Conservation (phyloP, 2,329 filamentous ascomycete genomes). For the Verticillium alfalfae region DNA sequence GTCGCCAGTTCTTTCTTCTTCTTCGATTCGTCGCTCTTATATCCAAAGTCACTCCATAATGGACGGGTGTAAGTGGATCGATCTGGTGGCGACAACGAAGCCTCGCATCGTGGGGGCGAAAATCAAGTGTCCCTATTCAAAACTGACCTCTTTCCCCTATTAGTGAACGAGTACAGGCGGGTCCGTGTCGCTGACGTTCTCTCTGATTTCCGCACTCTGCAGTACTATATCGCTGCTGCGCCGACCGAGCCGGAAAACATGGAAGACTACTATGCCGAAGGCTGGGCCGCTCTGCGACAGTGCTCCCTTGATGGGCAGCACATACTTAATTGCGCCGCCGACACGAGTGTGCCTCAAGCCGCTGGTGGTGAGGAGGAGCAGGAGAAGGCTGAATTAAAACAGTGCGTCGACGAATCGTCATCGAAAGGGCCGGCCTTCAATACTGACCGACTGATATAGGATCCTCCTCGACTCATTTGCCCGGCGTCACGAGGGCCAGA, state of each 20-base stretch:
- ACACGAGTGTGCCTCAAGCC: slow-evolving; percentile 50
- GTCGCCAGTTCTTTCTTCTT: neutral
- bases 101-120: neutral
- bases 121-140: neutral
- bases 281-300: slow-evolving; percentile 57
- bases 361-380: slow-evolving; percentile 53
- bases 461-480: slow-evolving; percentile 55
- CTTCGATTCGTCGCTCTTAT: neutral
- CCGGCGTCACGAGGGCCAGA: slow-evolving; percentile 57
- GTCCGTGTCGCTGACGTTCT: slow-evolving; percentile 57
- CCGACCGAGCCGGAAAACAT: slow-evolving; percentile 48
- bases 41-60: slow-evolving; percentile 1
- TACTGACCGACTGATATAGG: slow-evolving; percentile 23
- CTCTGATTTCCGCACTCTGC: slow-evolving; percentile 55
- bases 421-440: neutral
- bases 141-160: slow-evolving; percentile 3
- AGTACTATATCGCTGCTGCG: slow-evolving; percentile 55
- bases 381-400: slow-evolving; percentile 55
- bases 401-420: slow-evolving; percentile 29
- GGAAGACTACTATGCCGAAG: slow-evolving; percentile 58
- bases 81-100: neutral
- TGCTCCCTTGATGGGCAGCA: slow-evolving; percentile 58
- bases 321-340: slow-evolving; percentile 59
- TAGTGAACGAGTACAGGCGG: slow-evolving; percentile 57
- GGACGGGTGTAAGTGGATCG: slow-evolving; percentile 11